Evolutionary conservation across 1,284 basidiomycete species (phyloP).

Genomic region (Leccinum subrobustum): DNA sequence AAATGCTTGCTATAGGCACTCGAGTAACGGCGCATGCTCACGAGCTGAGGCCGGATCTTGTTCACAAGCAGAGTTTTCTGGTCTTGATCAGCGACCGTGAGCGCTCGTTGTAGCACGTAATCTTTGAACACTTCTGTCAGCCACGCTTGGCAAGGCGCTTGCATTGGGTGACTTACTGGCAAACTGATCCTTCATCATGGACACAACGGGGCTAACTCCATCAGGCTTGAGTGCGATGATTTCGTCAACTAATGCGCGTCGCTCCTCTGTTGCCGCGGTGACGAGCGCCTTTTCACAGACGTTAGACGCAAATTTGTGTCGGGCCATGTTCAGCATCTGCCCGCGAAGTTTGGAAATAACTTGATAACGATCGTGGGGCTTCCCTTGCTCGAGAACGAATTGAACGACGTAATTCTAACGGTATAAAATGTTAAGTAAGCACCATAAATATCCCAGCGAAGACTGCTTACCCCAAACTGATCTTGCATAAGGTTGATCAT

Average conservation of each 20-base stretch:
- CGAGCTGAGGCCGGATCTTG: constrained; percentile 65
- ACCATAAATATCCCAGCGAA: not conserved
- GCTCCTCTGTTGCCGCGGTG: constrained; percentile 61
- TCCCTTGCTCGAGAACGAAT: constrained; percentile 86
- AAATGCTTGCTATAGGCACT: constrained; percentile 78
- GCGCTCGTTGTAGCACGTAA: constrained; percentile 79
- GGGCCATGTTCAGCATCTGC: constrained; percentile 76
- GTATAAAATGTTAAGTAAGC: constrained; percentile 5
- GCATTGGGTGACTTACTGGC: constrained; percentile 61
- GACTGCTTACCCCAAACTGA: constrained; percentile 75
- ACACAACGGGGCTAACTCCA: constrained; percentile 60
- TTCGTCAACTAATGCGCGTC: constrained; percentile 76
- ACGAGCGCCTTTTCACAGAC: constrained; percentile 93
- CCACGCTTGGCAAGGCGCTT: not conserved
- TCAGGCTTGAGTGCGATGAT: constrained; percentile 69
- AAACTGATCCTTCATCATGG: constrained; percentile 91
- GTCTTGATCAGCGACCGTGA: constrained; percentile 67
- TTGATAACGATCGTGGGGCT: constrained; percentile 63
- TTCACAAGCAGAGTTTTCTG: constrained; percentile 66
- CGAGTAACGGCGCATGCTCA: constrained; percentile 68
- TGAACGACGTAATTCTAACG: constrained; percentile 91
- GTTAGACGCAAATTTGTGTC: constrained; percentile 97
- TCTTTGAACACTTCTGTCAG: constrained; percentile 42
- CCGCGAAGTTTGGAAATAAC: constrained; percentile 77
- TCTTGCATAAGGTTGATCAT: constrained; percentile 77